Base-by-base conservation (phyloP, 331 rosid species). In the Saraca asoca region DNA sequence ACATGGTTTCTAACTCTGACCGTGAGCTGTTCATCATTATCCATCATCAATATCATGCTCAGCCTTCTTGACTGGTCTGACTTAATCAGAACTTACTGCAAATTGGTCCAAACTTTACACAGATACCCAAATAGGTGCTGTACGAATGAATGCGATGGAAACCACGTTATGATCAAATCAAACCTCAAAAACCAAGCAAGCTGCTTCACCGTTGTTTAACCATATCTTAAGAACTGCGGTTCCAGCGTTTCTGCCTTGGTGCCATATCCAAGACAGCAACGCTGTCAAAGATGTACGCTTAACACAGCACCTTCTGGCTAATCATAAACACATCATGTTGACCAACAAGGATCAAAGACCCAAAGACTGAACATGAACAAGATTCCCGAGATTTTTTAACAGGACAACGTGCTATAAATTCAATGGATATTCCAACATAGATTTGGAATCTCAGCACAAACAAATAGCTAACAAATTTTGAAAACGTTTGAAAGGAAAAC, bases 1-100 rank as follows among this genome's bases (percentile, higher is more conserved):
- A 58, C 85, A 67, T 69, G 80, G 70, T 64, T 61, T 71, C 49
- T 67, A 53, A 55, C 43, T 24, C 38, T 50, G 43, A 48, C 49
- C 71, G 45, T 64, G 20, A 50, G 55, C 20, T 50, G 66, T 38
- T 37, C 74, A 78, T 66, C 62, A 42, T 51, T 60, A n/a, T 48
- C 50, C 71, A 52, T 39, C 56, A 58, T 66, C 45, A 18, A 52
- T 41, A 38, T 31, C 65, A 48, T 39, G 62, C 41, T 73, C 73
- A 38, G 12, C 16, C 4, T 48, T 58, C 45, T 70, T 45, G 62
- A 81, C 71, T 19, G 39, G 66, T 79, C 72, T 61, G 19, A 16
- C 53, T 13, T 43, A 6, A 38, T 61, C 59, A 51, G 14, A 44
- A 15, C 61, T 59, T 16, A 12, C 0, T 31, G 2, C 7, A 14